These are phyloP conservation scores for Penicillium atrosanguineum DNA, from an alignment of 495 filamentous ascomycete genomes.

Conservation along the genomic window DNA sequence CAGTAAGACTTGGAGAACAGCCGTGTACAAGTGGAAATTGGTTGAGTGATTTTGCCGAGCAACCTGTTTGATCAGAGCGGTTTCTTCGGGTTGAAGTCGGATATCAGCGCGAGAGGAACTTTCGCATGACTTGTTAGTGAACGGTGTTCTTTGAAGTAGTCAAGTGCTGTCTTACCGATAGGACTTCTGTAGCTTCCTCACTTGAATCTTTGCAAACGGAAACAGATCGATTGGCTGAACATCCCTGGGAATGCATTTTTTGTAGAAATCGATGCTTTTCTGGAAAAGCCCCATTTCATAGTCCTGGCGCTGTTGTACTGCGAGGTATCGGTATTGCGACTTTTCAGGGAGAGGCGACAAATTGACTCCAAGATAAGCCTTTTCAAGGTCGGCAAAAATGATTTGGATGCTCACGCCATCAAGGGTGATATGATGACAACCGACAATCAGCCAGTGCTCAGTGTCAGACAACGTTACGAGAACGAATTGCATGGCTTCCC, in stretches of 20 bases:
- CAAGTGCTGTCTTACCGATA: too few relatives aligned
- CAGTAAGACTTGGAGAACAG: conserved; percentile 21
- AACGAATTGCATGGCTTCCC: conserved; percentile 16
- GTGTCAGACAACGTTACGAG: conserved; percentile 9
- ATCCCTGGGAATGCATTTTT: neutral
- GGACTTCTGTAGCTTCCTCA: too few relatives aligned
- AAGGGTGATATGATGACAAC: conserved; percentile 42
- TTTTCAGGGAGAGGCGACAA: neutral
- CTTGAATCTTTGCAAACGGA: too few relatives aligned
- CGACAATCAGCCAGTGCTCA: conserved; percentile 25
- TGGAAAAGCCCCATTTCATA: neutral
- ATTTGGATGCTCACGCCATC: conserved; percentile 38
- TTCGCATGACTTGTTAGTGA: neutral
- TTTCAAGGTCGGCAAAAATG: conserved; percentile 34
- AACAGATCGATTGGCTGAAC: neutral
- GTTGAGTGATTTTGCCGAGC: conserved; percentile 6
- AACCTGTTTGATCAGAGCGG: conserved; percentile 1
- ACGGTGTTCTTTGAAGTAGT: too few relatives aligned
- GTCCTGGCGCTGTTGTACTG: conserved; percentile 1
- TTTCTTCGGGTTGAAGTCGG: neutral
- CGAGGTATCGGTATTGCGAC: neutral
- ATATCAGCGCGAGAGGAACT: too few relatives aligned
- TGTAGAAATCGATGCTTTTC: neutral
- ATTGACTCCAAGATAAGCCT: conserved; percentile 23
- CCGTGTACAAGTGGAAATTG: conserved; percentile 35